These are phyloP conservation scores for Globisporangium lucens DNA, from an alignment of 352 stramenopile genomes.

Conservation along the genomic window DNA sequence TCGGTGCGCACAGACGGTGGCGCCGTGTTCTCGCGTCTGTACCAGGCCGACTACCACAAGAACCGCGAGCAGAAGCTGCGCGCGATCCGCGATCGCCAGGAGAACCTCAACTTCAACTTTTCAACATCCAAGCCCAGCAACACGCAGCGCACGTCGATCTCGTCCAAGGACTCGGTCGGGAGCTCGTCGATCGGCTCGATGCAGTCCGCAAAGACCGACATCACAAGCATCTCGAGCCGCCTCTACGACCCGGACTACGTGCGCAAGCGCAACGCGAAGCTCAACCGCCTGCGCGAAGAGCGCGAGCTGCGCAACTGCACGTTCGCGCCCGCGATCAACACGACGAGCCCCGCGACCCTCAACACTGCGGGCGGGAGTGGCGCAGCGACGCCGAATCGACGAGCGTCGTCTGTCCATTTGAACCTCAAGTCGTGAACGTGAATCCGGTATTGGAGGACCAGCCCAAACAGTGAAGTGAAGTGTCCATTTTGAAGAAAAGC, in stretches of 20 bases:
- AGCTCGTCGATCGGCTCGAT: constrained; percentile 59
- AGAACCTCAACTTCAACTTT: constrained; percentile 55
- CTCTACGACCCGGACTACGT: constrained; percentile 87
- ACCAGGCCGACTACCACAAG: constrained; percentile 84
- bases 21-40: constrained; percentile 78
- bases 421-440: constrained; percentile 13
- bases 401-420: constrained; percentile 13
- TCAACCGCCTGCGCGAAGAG: constrained; percentile 75
- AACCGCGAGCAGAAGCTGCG: constrained; percentile 69
- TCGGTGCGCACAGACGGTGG: constrained; percentile 76
- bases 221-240: constrained; percentile 70
- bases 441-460: not conserved
- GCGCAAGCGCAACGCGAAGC: constrained; percentile 66
- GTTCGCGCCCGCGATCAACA: constrained; percentile 68
- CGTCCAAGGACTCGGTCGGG: constrained; percentile 60
- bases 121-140: constrained; percentile 42
- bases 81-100: constrained; percentile 57
- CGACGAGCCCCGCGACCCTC: constrained; percentile 22
- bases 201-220: constrained; percentile 74
- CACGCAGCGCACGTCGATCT: constrained; percentile 36
- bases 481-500: constrained; percentile 2
- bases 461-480: not conserved
- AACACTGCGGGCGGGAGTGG: constrained; percentile 12
- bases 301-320: constrained; percentile 81
- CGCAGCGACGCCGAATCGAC: constrained; percentile 4